phyloP scores from a whole-genome alignment of 2,329 filamentous ascomycete species.

The Microdochium trichocladiopsis region DNA sequence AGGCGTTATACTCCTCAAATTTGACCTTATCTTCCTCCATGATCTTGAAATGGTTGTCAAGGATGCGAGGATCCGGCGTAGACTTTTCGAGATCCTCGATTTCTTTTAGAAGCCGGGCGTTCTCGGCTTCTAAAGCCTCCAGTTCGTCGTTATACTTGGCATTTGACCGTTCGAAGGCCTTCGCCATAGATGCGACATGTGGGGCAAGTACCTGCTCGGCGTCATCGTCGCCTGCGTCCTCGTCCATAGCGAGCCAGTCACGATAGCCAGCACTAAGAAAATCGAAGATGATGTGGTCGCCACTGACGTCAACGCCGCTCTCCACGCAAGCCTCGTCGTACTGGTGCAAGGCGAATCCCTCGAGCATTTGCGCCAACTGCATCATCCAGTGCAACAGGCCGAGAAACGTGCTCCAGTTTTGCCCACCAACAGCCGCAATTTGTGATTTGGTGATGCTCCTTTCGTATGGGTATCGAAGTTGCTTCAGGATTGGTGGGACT shows the following conservation, averaged over 20 bases:
- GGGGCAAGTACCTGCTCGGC: conserved; percentile 72
- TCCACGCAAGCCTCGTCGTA: conserved; percentile 91
- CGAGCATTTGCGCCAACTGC: conserved; percentile 92
- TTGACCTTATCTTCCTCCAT: conserved; percentile 92
- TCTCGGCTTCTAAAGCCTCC: conserved; percentile 78
- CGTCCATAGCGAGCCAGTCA: conserved; percentile 90
- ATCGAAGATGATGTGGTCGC: conserved; percentile 89
- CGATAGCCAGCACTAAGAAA: conserved; percentile 86
- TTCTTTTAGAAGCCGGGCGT: conserved; percentile 71
- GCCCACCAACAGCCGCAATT: conserved; percentile 87
- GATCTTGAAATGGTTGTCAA: conserved; percentile 87
- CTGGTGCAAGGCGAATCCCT: conserved; percentile 67
- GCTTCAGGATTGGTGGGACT: conserved; percentile 85
- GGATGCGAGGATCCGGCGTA: conserved; percentile 71
- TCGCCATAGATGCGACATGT: conserved; percentile 81
- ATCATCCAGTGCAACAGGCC: conserved; percentile 98
- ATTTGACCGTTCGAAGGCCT: conserved; percentile 79
- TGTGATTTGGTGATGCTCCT: conserved; percentile 95
- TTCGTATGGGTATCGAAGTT: conserved; percentile 90
- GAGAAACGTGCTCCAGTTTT: conserved; percentile 95
- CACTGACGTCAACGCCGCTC: conserved; percentile 77
- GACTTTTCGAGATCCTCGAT: conserved; percentile 86
- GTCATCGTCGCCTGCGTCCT: conserved; percentile 80
- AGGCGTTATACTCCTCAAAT: conserved; percentile 89
- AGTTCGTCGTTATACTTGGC: conserved; percentile 79